phyloP scores from a whole-genome alignment of 257 asterid species.

The Capsicum chinense region DNA sequence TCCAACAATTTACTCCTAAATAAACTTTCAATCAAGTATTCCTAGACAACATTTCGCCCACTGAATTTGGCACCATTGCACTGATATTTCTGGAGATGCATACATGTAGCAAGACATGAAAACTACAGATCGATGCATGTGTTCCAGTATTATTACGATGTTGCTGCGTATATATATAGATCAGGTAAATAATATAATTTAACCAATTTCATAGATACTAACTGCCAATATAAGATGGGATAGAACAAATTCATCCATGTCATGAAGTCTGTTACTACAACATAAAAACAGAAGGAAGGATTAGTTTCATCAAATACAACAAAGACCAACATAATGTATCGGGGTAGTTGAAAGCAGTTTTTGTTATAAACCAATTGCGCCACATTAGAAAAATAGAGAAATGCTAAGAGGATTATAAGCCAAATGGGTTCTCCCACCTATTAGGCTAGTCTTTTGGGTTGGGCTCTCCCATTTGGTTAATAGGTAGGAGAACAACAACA shows the following conservation, averaged over 20 bases:
- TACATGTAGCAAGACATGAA: too few relatives aligned
- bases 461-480: too few relatives aligned
- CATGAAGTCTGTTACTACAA: slow-evolving; percentile 94
- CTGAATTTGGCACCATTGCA: background rate
- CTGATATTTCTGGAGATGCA: too few relatives aligned
- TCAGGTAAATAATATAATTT: background rate
- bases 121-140: background rate
- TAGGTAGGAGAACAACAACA: too few relatives aligned
- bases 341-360: slow-evolving; percentile 24
- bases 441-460: too few relatives aligned
- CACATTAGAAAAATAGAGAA: too few relatives aligned
- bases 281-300: background rate
- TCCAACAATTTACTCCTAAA: background rate
- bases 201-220: slow-evolving; percentile 38
- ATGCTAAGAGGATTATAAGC: too few relatives aligned
- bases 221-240: slow-evolving; percentile 98
- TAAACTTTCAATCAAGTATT: background rate
- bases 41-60: background rate
- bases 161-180: background rate
- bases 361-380: too few relatives aligned
- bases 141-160: background rate
- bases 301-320: slow-evolving; percentile 20
- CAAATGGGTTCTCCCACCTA: too few relatives aligned
- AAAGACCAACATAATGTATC: background rate
- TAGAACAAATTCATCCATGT: slow-evolving; percentile 98